phyloP scores from a whole-genome alignment of 352 stramenopile genomes.

The Pythium insidiosum region DNA sequence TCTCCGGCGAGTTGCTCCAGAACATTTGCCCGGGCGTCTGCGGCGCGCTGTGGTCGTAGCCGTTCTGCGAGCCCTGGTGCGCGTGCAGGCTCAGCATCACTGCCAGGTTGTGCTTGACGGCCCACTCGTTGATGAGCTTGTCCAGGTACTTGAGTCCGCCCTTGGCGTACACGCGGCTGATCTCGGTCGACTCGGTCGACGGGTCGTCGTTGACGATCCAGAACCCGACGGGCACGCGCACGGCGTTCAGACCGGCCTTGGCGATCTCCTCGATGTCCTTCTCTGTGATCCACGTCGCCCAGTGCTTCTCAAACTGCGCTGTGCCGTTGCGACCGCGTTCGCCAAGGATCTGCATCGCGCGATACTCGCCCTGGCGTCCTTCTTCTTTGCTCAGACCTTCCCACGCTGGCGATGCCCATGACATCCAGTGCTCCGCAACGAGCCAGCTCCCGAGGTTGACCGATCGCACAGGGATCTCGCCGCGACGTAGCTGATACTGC shows the following conservation, averaged over 20 bases:
- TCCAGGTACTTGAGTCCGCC: constrained; percentile 30
- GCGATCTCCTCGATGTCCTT: constrained; percentile 36
- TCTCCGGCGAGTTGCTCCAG: constrained; percentile 20
- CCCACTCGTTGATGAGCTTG: constrained; percentile 29
- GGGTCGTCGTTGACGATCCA: constrained; percentile 13
- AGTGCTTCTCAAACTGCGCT: constrained; percentile 25
- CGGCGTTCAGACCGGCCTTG: constrained; percentile 13
- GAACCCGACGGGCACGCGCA: constrained; percentile 19
- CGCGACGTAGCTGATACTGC: constrained; percentile 18
- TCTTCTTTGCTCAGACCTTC: constrained; percentile 31
- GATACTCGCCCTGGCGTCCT: constrained; percentile 14
- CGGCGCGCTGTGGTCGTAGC: constrained; percentile 28
- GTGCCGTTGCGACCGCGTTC: constrained; percentile 5
- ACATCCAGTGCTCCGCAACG: constrained; percentile 53
- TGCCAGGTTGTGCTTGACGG: constrained; percentile 28
- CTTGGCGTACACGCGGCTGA: constrained; percentile 13
- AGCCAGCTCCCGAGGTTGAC: constrained; percentile 28
- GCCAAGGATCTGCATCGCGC: constrained; percentile 9
- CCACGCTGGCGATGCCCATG: constrained; percentile 44
- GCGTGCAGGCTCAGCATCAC: constrained; percentile 42
- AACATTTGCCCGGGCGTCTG: not conserved
- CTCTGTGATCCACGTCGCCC: constrained; percentile 40
- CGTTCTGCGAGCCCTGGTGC: constrained; percentile 37
- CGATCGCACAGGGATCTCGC: constrained; percentile 8
- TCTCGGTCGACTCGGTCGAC: not conserved